Evolutionary conservation across 2,329 filamentous ascomycete species (phyloP).

Genomic region (Diaporthe australafricana): DNA sequence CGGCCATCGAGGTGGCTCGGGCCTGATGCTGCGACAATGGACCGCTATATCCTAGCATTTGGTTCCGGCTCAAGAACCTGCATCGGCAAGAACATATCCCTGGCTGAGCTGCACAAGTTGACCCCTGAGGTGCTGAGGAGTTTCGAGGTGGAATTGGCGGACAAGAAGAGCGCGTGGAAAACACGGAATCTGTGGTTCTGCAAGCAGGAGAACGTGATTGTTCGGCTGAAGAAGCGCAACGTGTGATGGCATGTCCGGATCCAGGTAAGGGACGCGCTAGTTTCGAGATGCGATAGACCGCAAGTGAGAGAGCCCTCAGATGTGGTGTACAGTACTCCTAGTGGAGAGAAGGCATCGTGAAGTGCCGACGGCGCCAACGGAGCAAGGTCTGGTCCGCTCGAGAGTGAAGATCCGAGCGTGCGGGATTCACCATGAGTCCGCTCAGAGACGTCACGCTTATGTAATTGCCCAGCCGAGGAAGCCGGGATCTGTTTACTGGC

Average conservation of each 20-base stretch:
- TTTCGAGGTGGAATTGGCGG: conserved; percentile 37
- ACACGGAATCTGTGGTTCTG: conserved; percentile 39
- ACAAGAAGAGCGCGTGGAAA: conserved; percentile 36
- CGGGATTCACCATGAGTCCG: neutral
- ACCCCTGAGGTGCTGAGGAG: conserved; percentile 38
- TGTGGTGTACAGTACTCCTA: neutral
- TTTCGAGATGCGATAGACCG: too few relatives aligned
- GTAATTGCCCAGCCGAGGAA: conserved; percentile 33
- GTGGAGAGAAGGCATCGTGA: neutral
- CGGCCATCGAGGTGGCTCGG: conserved; percentile 38
- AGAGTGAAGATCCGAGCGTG: conserved; percentile 4
- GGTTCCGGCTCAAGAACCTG: conserved; percentile 64
- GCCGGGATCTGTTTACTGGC: conserved; percentile 5
- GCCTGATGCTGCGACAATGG: conserved; percentile 36
- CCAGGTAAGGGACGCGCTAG: too few relatives aligned
- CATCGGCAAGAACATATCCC: conserved; percentile 48
- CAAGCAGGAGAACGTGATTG: conserved; percentile 35
- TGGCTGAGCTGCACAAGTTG: conserved; percentile 40
- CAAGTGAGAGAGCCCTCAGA: too few relatives aligned
- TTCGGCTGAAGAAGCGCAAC: conserved; percentile 5
- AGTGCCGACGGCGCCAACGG: conserved; percentile 15
- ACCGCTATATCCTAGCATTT: conserved; percentile 52
- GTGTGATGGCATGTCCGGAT: neutral
- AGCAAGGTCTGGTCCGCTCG: conserved; percentile 6
- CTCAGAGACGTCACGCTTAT: conserved; percentile 34